Evolutionary conservation across 768 basidiomycete species (phyloP), one percentile per base, ranked within the genome.

Genomic region (Lactarius deliciosus): DNA sequence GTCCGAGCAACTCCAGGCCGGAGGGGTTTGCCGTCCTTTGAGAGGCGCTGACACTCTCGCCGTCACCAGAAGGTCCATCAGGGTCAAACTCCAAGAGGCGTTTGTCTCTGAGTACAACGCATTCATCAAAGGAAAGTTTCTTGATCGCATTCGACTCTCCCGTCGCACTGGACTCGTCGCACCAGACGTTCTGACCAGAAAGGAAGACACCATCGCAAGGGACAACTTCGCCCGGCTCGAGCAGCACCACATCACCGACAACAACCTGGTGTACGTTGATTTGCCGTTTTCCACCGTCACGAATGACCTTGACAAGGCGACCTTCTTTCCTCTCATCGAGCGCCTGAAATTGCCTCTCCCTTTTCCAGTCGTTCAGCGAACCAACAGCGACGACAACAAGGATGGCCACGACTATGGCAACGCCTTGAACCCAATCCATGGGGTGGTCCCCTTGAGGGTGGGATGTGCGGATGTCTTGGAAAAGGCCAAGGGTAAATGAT

Each of bases 161-260:
- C 0, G 97, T 98, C 50, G 95, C 94, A 22, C 93, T 92, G 30
- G 92, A 93, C 76, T 98, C 97, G 73, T 99, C 97, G 75, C 96
- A 98, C 74, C 86, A 89, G 72, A 98, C 90, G 69, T 94, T 94
- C 77, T 98, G 92, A 22, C 96, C 96, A 10, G 85, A 80, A 34
- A 99, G 78, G 79, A 96, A 97, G 73, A 99, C 82, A 62, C 97
- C 97, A 74, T 99, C 97, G 76, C 94, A 96, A 57, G 97, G 97
- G 18, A 98, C 75, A 65, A 98, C 89, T 75, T 99, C 96, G 64
- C 97, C 97, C 0, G 96, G 94, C 79, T 98, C 96, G 45, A 98
- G 76, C 20, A 92, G 80, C 16, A 91, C 91, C 64, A 99, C 83
- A 72, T 99, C 96, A 50, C 97, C 97, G 36, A 98, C 97, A 38